Evolutionary conservation across 2,329 filamentous ascomycete species (phyloP).

Genomic region (Zasmidium citrigriseum): DNA sequence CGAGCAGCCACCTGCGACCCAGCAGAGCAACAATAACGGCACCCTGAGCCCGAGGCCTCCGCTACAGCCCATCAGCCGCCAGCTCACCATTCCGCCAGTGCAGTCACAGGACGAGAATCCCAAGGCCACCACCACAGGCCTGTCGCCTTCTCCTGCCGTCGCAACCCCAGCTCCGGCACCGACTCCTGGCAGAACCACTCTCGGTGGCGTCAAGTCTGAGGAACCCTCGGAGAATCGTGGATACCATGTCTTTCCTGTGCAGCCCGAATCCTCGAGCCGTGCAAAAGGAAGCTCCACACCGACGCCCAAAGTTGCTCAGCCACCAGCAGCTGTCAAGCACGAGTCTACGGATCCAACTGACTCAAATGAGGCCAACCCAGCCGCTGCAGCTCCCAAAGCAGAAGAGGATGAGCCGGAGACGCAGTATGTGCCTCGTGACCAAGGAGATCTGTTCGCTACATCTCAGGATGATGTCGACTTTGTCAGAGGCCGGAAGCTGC

Average conservation of each 20-base stretch:
- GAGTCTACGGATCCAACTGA: constrained; percentile 7
- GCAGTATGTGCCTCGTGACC: constrained; percentile 16
- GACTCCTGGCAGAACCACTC: background rate
- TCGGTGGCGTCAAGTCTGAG: background rate
- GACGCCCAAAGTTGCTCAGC: background rate
- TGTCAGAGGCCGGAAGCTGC: constrained; percentile 26
- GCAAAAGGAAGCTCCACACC: background rate
- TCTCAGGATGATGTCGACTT: constrained; percentile 13
- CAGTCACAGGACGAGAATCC: constrained; percentile 1
- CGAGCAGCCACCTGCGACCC: background rate
- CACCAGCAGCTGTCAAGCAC: background rate
- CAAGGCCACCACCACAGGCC: background rate
- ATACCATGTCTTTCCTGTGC: background rate
- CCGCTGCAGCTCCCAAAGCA: background rate
- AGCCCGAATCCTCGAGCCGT: background rate
- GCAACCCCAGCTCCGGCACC: background rate
- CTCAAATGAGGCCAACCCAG: constrained; percentile 5
- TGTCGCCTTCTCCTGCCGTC: background rate
- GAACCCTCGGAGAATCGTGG: background rate
- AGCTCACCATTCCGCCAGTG: constrained; percentile 5
- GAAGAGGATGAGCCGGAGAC: constrained; percentile 5
- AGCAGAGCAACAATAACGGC: background rate
- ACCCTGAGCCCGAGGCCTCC: constrained; percentile 10
- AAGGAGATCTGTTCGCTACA: constrained; percentile 16
- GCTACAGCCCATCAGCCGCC: constrained; percentile 20